phyloP scores from a whole-genome alignment of 192 early-diverging fungal species.

The Coemansia sp. region DNA sequence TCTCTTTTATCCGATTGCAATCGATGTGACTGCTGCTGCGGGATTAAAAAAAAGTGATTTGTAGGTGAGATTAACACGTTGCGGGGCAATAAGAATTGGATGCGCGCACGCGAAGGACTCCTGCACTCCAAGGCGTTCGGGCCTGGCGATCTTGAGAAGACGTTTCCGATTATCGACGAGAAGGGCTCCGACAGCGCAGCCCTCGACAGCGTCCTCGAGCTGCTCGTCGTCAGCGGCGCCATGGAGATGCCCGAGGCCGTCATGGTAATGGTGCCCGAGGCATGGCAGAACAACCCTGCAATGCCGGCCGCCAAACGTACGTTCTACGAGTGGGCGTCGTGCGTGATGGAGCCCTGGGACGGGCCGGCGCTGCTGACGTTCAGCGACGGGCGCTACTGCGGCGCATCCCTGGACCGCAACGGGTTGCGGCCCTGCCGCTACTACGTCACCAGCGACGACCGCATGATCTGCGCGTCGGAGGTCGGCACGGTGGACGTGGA shows the following conservation, averaged over 20 bases:
- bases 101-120: slow-evolving; percentile 96
- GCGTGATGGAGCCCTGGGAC: slow-evolving; percentile 98
- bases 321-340: slow-evolving; percentile 98
- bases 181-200: slow-evolving; percentile 96
- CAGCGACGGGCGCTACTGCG: slow-evolving; percentile 94
- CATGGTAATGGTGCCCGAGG: slow-evolving; percentile 99
- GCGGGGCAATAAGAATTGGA: slow-evolving; percentile 99
- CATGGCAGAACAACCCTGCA: slow-evolving; percentile 88
- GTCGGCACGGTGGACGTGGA: slow-evolving; percentile 89
- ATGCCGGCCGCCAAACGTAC: slow-evolving; percentile 83
- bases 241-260: slow-evolving; percentile 92
- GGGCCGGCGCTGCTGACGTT: slow-evolving; percentile 98
- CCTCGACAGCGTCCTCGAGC: slow-evolving; percentile 95
- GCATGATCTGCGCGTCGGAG: slow-evolving; percentile 98
- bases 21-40: not conserved
- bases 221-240: slow-evolving; percentile 88
- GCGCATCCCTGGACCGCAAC: slow-evolving; percentile 98
- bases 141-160: slow-evolving; percentile 64
- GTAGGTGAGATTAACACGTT: slow-evolving; percentile 96
- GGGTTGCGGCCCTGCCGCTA: slow-evolving; percentile 97
- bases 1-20: not conserved
- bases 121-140: slow-evolving; percentile 84
- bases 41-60: not conserved
- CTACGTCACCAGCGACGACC: slow-evolving; percentile 87
- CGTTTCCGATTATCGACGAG: slow-evolving; percentile 95